Evolutionary conservation across 805 yeast species (phyloP).

Genomic region (Blastobotrys terrestris): DNA sequence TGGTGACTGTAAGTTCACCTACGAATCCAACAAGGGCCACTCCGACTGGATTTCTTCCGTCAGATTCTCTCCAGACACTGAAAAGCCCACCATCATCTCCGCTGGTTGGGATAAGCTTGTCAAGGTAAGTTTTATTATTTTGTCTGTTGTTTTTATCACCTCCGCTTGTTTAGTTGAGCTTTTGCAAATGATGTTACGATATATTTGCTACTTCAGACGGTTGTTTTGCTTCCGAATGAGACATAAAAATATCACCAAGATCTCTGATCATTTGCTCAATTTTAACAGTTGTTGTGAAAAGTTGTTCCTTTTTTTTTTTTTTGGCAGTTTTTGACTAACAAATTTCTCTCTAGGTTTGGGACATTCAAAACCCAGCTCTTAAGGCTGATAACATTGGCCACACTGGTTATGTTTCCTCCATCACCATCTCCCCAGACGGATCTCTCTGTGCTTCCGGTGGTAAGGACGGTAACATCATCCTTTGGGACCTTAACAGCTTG

Average conservation of each 20-base stretch:
- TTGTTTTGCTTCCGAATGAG: slow-evolving; percentile 71
- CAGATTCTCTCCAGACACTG: slow-evolving; percentile 81
- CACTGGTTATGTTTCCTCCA: slow-evolving; percentile 96
- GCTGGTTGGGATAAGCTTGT: slow-evolving; percentile 99
- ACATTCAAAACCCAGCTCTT: slow-evolving; percentile 73
- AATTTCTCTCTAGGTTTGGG: slow-evolving; percentile 81
- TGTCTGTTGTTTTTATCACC: too few relatives aligned
- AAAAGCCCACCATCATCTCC: slow-evolving; percentile 73
- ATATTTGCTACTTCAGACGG: slow-evolving; percentile 99
- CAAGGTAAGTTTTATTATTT: slow-evolving; percentile 72
- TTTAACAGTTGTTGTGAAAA: not conserved
- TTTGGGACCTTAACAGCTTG: slow-evolving; percentile 92
- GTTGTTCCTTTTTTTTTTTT: not conserved
- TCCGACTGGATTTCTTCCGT: slow-evolving; percentile 98
- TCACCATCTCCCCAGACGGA: slow-evolving; percentile 99
- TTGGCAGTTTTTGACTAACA: slow-evolving; percentile 6
- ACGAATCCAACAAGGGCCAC: slow-evolving; percentile 69
- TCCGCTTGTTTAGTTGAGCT: too few relatives aligned
- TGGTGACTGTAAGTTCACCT: slow-evolving; percentile 93
- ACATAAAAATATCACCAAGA: slow-evolving; percentile 93
- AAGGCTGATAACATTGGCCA: slow-evolving; percentile 98
- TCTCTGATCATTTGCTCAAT: slow-evolving; percentile 63
- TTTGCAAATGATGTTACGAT: slow-evolving; percentile 59
- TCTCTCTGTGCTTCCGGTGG: slow-evolving; percentile 99
- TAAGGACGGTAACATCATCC: slow-evolving; percentile 97